These are phyloP conservation scores for Bruguiera parviflora DNA, from an alignment of 345 rosid genomes.

Conservation along the genomic window DNA sequence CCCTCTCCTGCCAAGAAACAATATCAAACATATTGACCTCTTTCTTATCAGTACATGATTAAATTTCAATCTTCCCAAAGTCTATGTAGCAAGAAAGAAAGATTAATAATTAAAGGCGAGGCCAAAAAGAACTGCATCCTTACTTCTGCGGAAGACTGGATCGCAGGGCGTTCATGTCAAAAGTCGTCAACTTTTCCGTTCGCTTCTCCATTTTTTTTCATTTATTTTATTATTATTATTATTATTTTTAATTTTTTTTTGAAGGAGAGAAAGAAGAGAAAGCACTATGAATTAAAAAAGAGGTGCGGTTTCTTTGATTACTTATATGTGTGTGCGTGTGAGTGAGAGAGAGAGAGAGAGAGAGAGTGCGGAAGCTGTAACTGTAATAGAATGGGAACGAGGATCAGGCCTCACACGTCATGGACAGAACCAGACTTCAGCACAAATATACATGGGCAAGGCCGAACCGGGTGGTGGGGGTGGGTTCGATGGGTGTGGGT, in stretches of 20 bases:
- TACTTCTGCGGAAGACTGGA: slow-evolving; percentile 62
- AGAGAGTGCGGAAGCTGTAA: neutral
- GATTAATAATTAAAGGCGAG: too few species aligned
- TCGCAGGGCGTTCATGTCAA: slow-evolving; percentile 53
- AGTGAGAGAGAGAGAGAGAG: too few species aligned
- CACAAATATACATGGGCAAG: neutral
- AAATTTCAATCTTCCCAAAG: neutral
- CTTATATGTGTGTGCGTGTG: too few species aligned
- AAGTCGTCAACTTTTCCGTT: slow-evolving; percentile 23
- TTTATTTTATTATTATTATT: too few species aligned
- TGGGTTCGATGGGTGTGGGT: neutral
- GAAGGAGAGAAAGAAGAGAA: slow-evolving; percentile 1
- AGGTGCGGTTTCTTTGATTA: too few species aligned
- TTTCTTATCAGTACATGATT: too few species aligned
- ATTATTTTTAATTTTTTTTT: neutral
- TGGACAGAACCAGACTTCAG: neutral
- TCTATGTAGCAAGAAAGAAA: neutral
- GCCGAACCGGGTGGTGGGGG: too few species aligned
- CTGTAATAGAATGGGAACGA: neutral
- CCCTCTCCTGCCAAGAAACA: slow-evolving; percentile 47
- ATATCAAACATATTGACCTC: too few species aligned
- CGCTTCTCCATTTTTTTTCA: slow-evolving; percentile 38
- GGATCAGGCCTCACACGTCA: slow-evolving; percentile 10
- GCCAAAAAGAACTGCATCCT: neutral
- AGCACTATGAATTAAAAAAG: neutral